Evolutionary conservation across 2,329 filamentous ascomycete species (phyloP).

Genomic region (Trichoderma atroviride): DNA sequence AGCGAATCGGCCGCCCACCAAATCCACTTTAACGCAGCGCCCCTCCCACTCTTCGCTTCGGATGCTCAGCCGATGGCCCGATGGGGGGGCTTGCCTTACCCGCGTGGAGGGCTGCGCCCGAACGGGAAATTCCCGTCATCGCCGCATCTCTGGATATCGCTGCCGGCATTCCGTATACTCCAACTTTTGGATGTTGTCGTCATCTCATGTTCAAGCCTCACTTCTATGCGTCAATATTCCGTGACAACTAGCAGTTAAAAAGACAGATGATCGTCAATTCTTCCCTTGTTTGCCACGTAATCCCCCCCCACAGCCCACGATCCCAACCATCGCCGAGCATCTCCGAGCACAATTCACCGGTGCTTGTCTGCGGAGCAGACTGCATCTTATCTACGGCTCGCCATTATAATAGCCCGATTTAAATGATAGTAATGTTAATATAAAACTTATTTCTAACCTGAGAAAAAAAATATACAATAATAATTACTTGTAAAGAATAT

Average conservation of each 20-base stretch:
- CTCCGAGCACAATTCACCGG: slow-evolving; percentile 12
- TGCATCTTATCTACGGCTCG: background rate
- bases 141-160: background rate
- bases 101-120: background rate
- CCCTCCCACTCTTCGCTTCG: slow-evolving; percentile 3
- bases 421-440: no score
- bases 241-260: background rate
- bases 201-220: background rate
- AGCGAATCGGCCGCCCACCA: background rate
- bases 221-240: no score
- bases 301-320: background rate
- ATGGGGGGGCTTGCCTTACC: no score
- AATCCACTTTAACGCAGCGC: background rate
- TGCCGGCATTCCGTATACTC: background rate
- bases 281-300: background rate
- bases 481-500: no score
- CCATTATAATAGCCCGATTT: background rate
- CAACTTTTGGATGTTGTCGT: background rate
- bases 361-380: background rate
- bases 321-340: slow-evolving; percentile 2
- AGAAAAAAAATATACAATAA: no score
- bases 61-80: background rate
- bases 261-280: background rate
- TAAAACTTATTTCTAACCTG: no score
- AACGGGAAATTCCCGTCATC: slow-evolving; percentile 23